Evolutionary conservation across 1,139 yeast species (phyloP).

Genomic region (Saccharomyces uvarum): DNA sequence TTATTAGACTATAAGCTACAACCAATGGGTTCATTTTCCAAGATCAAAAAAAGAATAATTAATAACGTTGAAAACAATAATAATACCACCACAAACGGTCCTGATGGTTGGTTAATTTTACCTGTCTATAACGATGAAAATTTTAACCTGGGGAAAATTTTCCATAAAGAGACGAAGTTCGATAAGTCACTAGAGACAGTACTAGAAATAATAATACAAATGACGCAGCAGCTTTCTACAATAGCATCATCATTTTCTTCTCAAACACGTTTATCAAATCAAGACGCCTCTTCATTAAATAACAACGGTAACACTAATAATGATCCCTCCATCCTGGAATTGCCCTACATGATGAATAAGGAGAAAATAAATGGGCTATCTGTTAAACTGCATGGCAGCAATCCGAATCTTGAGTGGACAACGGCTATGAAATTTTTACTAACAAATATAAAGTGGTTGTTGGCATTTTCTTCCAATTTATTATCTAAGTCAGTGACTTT

Average conservation of each 20-base stretch:
- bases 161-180: slow-evolving; percentile 28
- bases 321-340: slow-evolving; percentile 30
- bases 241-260: not conserved
- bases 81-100: not conserved
- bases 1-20: slow-evolving; percentile 56
- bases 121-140: slow-evolving; percentile 23
- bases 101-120: not conserved
- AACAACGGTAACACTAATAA: not conserved
- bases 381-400: slow-evolving; percentile 56
- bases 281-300: not conserved
- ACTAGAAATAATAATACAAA: slow-evolving; percentile 20
- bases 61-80: not conserved
- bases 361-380: slow-evolving; percentile 76
- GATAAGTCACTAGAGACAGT: slow-evolving; percentile 29
- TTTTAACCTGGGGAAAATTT: slow-evolving; percentile 31
- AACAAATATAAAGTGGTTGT: slow-evolving; percentile 46
- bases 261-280: not conserved
- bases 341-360: slow-evolving; percentile 59
- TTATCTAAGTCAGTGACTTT: slow-evolving; percentile 3
- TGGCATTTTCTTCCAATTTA: slow-evolving; percentile 32
- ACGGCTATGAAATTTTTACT: slow-evolving; percentile 75
- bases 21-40: slow-evolving; percentile 82
- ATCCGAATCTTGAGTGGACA: slow-evolving; percentile 79
- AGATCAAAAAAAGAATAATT: slow-evolving; percentile 46
- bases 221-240: slow-evolving; percentile 9